Evolutionary conservation across 352 stramenopile species (phyloP), one percentile per base, ranked within the genome.

Genomic region (Vaucheria bursata): DNA sequence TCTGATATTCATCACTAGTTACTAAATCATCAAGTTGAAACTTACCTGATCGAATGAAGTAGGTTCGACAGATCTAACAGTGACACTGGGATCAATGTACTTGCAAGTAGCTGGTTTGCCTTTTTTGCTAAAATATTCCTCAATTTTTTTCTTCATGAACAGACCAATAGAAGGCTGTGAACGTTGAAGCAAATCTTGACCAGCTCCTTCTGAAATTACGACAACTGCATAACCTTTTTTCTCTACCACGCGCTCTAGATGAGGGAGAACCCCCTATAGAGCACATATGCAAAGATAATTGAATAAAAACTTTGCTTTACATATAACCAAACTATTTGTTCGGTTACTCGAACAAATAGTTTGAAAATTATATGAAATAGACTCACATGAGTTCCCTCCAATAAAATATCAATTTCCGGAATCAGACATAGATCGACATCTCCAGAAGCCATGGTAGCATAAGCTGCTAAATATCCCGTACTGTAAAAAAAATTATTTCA

Each of bases 361-460:
- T n/a, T n/a, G n/a, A n/a, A 59, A 18, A 18, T 89, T 39, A 97
- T 83, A 86, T 97, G 91, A 7, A 93, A 90, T 12, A 97, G 84
- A 78, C 92, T 97, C 80, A 90, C 93, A 65, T 86, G 89, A 4
- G 90, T 85, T 38, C 95, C 95, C 18, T 97, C 90, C 40, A 98
- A 87, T 72, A 97, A 91, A 83, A 97, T 97, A 5, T 93, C 91
- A 37, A 98, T 91, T 86, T 99, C 96, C 0, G 96, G 96, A 45
- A 98, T 89, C 29, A 98, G 87, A 82, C 95, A 98, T n/a, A 98
- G 85, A 84, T 98, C 95, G 70, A 99, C 95, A 83, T 98, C 95
- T 36, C 93, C 93, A 70, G 91, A 97, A 6, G 93, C 94, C 75
- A 99, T 89, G 49, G 94, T 97, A 6, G 96, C 93, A 86, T 97